A percentile compares a stretch with the other conserved stretches of the same genome.
Conservation (phyloP, 2,329 filamentous ascomycete species). For the Rutstroemia sp. region DNA sequence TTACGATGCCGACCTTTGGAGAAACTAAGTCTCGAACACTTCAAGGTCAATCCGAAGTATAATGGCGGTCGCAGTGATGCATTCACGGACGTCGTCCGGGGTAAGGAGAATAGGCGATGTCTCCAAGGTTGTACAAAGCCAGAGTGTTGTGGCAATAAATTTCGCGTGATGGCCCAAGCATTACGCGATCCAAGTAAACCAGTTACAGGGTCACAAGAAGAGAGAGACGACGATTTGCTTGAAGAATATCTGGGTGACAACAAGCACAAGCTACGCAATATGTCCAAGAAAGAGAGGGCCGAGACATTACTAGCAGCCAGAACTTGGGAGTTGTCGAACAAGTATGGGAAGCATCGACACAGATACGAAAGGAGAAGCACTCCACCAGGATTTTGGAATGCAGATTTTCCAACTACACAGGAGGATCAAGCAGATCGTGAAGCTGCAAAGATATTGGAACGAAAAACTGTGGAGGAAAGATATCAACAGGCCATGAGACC, state of each 20-base stretch:
- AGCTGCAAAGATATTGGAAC: slow-evolving; percentile 57
- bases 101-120: slow-evolving; percentile 49
- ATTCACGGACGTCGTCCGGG: slow-evolving; percentile 53
- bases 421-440: slow-evolving; percentile 60
- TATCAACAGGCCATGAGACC: slow-evolving; percentile 75
- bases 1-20: slow-evolving; percentile 35
- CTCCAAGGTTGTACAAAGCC: slow-evolving; percentile 54
- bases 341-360: slow-evolving; percentile 70
- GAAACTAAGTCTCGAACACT: slow-evolving; percentile 43
- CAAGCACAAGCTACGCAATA: slow-evolving; percentile 48
- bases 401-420: slow-evolving; percentile 85
- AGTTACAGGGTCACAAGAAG: slow-evolving; percentile 23
- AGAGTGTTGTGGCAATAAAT: slow-evolving; percentile 41
- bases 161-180: slow-evolving; percentile 25
- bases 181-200: slow-evolving; percentile 13
- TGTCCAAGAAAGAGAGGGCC: slow-evolving; percentile 54
- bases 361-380: slow-evolving; percentile 62
- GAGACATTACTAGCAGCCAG: slow-evolving; percentile 70
- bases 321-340: slow-evolving; percentile 64
- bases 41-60: slow-evolving; percentile 55
- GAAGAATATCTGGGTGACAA: slow-evolving; percentile 49
- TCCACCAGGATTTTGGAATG: slow-evolving; percentile 85
- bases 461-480: slow-evolving; percentile 60
- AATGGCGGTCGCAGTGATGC: slow-evolving; percentile 54
- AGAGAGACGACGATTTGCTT: slow-evolving; percentile 43